Base-by-base conservation (phyloP, 257 asterid genomes). In the Agastache rugosa region DNA sequence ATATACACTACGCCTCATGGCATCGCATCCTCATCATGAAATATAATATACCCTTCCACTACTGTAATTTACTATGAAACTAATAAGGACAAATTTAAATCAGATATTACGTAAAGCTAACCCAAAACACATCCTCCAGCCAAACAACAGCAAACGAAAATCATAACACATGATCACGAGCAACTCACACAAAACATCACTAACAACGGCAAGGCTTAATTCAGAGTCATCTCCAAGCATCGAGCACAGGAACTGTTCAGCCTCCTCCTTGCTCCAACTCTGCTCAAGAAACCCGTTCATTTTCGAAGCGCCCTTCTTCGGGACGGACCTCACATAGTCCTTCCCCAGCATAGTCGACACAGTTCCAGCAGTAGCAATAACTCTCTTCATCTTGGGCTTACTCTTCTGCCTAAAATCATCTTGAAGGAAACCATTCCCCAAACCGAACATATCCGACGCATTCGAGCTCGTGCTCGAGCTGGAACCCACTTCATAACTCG, bases 181-280 rank as follows among this genome's bases (percentile, higher is more conserved):
- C 14, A 83, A 89, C 99, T 87, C 79, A 94, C 99, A 82, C 27
- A 94, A 77, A 19, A 94, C 96, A 69, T 94, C 97, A 69, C 91
- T 80, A 64, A 94, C 88, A 72, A 92, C 87, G 60, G 87, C 87
- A 78, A 89, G 73, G 83, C 86, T 83, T 80, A 94, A 72, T 63
- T 90, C 90, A 55, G 84, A 82, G 53, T 90, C 93, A 20, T 85
- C 83, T n/a, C 97, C 97, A 16, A 94, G 93, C 92, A 89, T 89
- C 3, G 97, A 92, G 78, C 73, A 86, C 77, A 94, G 63, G 80
- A 94, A 90, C 83, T 90, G 91, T 74, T 90, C 97, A 53, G 84
- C 88, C 55, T 88, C 91, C 69, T 90, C 86, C 67, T 75, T 86
- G 84, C 83, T 84, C 87, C 82, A 82, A 71, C 61, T 71, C 75